Conservation (phyloP, 805 yeast species). For the Lachancea sp. region DNA sequence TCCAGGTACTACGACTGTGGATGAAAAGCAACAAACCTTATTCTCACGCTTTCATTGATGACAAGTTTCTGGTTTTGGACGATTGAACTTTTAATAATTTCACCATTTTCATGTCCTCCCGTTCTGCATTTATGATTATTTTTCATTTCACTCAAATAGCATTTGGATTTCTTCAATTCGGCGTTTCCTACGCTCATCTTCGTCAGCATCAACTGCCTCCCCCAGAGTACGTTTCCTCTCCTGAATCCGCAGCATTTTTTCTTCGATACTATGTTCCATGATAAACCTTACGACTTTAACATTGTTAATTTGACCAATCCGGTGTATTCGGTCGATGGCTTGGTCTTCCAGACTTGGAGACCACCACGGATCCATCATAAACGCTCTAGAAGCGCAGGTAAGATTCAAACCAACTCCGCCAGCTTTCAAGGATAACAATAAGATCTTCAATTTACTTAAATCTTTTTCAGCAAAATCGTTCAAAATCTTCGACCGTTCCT, state of each 20-base stretch:
- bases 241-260: constrained; percentile 80
- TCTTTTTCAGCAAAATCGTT: constrained; percentile 42
- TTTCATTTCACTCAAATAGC: constrained; percentile 42
- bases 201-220: constrained; percentile 70
- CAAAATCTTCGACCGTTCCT: constrained; percentile 56
- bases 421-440: constrained; percentile 75
- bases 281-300: constrained; percentile 79
- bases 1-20: constrained; percentile 17
- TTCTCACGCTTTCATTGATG: constrained; percentile 18
- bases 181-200: constrained; percentile 63
- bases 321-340: constrained; percentile 97
- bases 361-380: constrained; percentile 98
- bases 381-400: constrained; percentile 78
- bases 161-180: constrained; percentile 68
- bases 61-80: constrained; percentile 26
- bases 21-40: constrained; percentile 8
- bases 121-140: too few relatives aligned
- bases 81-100: constrained; percentile 7
- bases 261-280: constrained; percentile 77
- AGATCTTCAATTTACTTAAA: constrained; percentile 37
- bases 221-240: constrained; percentile 76
- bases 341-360: constrained; percentile 87
- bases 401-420: constrained; percentile 92
- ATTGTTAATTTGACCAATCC: constrained; percentile 77
- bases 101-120: too few relatives aligned